phyloP scores from a whole-genome alignment of 768 basidiomycete species.

The Royoungia palumana region DNA sequence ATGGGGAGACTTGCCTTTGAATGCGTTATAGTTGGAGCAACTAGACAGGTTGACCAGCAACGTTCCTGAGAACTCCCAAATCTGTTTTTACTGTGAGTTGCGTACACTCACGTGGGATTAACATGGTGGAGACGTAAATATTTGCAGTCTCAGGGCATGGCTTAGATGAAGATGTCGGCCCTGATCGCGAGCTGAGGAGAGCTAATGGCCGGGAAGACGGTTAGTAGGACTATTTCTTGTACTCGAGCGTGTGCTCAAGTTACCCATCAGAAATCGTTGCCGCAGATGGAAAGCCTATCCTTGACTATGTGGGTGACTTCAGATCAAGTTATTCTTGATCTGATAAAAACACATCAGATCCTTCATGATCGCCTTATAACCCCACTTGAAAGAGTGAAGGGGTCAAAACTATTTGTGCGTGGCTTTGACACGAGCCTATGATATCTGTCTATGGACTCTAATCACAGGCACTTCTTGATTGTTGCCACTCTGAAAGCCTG shows the following conservation, averaged over 20 bases:
- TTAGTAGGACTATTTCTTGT: constrained; percentile 13
- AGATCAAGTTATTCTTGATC: not conserved
- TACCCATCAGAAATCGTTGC: constrained; percentile 16
- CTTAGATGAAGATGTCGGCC: constrained; percentile 7
- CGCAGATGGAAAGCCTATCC: constrained; percentile 18
- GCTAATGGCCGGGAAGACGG: constrained; percentile 51
- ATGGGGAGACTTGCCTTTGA: not conserved
- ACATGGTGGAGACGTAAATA: not conserved
- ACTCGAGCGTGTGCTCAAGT: not conserved
- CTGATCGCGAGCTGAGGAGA: constrained; percentile 34
- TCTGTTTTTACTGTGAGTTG: constrained; percentile 54
- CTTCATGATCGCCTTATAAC: constrained; percentile 20
- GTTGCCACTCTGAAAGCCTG: constrained; percentile 29
- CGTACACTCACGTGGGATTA: no score
- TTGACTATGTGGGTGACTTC: constrained; percentile 18
- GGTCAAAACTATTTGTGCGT: constrained; percentile 20
- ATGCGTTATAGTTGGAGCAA: constrained; percentile 30
- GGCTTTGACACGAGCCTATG: not conserved
- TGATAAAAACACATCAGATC: constrained; percentile 6
- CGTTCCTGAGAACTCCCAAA: constrained; percentile 40
- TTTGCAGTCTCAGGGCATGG: constrained; percentile 23
- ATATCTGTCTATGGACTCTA: not conserved
- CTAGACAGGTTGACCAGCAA: constrained; percentile 42
- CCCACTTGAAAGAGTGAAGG: constrained; percentile 18
- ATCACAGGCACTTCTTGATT: constrained; percentile 26